Evolutionary conservation across 2,329 filamentous ascomycete genomes (phyloP), one percentile per base, ranked within the genome.

Genomic region (Penicillium thymicola): DNA sequence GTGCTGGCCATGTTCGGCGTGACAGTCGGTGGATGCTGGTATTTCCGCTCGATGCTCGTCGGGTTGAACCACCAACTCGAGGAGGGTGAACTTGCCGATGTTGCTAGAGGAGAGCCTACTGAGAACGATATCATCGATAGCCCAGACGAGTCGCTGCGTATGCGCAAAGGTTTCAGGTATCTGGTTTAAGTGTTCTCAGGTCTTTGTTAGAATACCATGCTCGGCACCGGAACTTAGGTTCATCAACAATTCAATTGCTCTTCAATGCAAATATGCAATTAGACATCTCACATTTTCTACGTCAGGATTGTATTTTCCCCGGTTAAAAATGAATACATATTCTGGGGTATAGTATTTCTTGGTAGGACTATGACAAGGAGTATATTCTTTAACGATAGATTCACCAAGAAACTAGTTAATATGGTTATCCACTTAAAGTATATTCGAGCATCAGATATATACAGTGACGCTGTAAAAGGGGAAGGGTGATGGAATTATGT

Each of bases 1-100:
- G 85, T 87, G 5, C 79, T 81, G 14, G 77, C 82, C 65, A 87
- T 87, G 85, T 87, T 86, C 65, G 83, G 82, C 4, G 63, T 84
- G 40, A 83, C 85, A 0, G 80, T 85, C 37, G 48, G 61, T n/a
- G 66, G 66, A 10, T 67, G 80, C 69, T 76, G 72, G 50, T 55
- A 71, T 32, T 80, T 84, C 74, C 75, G 78, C 21, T 55, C 74
- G 61, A 77, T 83, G 54, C 74, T 85, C 5, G 54, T 68, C 6
- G 67, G 72, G 28, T 54, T 67, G 41, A 67, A 70, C 55, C 64
- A 66, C 45, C 46, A 59, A 48, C 55, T 68, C 9, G 64, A 64
- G 36, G 41, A 63, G 57, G 48, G 52, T 8, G 64, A 65, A 46
- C 49, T 49, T 5, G 61, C 59, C 10, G 50, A 52, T 14, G 41